Conservation (phyloP, 2,329 filamentous ascomycete species). For the Podosphaera aphanis region DNA sequence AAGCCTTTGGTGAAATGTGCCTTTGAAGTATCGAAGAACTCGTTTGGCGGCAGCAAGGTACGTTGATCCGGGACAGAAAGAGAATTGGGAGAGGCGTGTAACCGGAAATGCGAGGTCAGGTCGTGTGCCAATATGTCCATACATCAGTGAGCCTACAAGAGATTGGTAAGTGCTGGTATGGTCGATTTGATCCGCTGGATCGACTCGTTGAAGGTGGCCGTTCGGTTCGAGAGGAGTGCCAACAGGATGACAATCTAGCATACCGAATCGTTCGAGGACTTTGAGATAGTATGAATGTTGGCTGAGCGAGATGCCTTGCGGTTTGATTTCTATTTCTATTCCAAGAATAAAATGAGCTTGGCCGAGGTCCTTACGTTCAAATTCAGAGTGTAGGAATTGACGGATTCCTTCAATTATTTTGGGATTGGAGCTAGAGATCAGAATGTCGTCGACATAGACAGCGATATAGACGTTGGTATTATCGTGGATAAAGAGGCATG, state of each 20-base stretch:
- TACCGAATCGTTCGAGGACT: not conserved
- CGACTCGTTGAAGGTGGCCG: not conserved
- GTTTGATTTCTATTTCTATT: not conserved
- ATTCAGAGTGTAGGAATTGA: not conserved
- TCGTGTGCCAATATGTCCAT: not conserved
- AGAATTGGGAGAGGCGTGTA: not conserved
- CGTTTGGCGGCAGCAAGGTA: not conserved
- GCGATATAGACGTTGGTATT: constrained; percentile 1
- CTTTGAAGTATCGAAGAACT: not conserved
- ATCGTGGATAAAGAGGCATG: not conserved
- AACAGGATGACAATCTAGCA: constrained; percentile 1
- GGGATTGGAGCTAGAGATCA: not conserved
- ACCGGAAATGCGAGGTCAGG: not conserved
- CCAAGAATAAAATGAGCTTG: no score
- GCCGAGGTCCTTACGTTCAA: not conserved
- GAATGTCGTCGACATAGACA: not conserved
- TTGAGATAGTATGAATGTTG: not conserved
- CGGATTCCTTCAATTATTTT: not conserved
- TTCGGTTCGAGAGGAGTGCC: not conserved
- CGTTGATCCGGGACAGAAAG: not conserved
- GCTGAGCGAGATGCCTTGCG: not conserved
- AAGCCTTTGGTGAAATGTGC: not conserved
- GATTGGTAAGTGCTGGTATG: not conserved
- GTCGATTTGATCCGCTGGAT: not conserved
- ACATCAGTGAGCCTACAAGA: constrained; percentile 1